phyloP scores from a whole-genome alignment of 257 asterid species.

The Solanum chiquidenum region DNA sequence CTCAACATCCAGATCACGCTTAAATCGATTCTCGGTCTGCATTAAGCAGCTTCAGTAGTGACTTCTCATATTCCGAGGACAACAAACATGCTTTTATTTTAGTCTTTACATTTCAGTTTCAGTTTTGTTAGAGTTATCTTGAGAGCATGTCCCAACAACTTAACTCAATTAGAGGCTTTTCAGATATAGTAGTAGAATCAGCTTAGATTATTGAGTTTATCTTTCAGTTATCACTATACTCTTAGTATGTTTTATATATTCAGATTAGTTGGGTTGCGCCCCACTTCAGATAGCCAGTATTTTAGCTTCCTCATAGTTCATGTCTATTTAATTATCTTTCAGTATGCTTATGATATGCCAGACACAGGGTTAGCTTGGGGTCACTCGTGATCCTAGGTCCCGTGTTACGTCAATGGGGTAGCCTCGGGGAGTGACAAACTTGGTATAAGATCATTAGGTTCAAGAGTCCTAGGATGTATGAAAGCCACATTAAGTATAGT shows the following conservation, averaged over 20 bases:
- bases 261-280: neutral
- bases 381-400: neutral
- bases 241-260: neutral
- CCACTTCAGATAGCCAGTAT: neutral
- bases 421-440: neutral
- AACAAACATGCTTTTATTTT: too few species aligned
- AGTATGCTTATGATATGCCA: neutral
- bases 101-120: too few species aligned
- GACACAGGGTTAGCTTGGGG: neutral
- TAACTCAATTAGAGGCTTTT: too few species aligned
- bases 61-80: neutral
- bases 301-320: neutral
- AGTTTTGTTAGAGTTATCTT: too few species aligned
- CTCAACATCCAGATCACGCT: too few species aligned
- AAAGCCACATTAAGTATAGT: too few species aligned
- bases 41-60: neutral
- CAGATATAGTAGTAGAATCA: too few species aligned
- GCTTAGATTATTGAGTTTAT: neutral
- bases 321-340: too few species aligned
- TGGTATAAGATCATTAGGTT: too few species aligned
- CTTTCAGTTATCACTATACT: neutral
- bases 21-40: too few species aligned
- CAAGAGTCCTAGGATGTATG: too few species aligned
- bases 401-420: neutral
- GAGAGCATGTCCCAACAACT: too few species aligned